Evolutionary conservation across 352 stramenopile species (phyloP), one percentile per base, ranked within the genome.

Genomic region (Halophytophthora batemanensis): DNA sequence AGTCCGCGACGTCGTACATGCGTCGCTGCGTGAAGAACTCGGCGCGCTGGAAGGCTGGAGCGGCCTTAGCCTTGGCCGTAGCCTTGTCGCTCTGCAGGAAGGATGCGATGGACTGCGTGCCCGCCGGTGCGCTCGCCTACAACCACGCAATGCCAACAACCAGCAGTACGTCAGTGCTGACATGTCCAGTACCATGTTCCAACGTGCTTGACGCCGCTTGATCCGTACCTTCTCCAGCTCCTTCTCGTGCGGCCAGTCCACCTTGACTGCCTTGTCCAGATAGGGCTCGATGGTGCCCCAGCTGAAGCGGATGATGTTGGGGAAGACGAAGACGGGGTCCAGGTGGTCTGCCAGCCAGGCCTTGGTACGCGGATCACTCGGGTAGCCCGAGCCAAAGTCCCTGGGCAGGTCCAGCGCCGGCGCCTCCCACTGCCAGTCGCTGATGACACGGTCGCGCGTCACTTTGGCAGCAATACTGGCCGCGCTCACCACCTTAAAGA

Each of bases 391-490:
- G 43, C 81, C 86, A 67, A 83, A 96, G 60, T 84, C 71, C n/a
- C 70, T 90, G 2, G 69, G 59, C 11, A 93, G 60, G n/a, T 64
- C 56, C 15, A 93, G 56, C 31, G 70, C 67, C 37, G 71, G 37
- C 17, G 93, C 78, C 25, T 95, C 89, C 74, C 86, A 98, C 59
- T 79, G 71, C 93, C 93, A 98, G 42, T 87, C 80, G 28, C 63
- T 65, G 33, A 97, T 83, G 36, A 96, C 80, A 19, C 66, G 69
- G 69, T 98, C 95, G 38, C 95, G 79, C 25, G 84, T 91, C 41
- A 98, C 91, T 63, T 98, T 98, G 28, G 95, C 95, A 0, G 82
- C 76, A 44, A 97, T 97, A 90, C 87, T 96, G 15, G 90, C 90
- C 2, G 90, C 90, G 71, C 89, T 96, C 15, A 97, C 89, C 3